These are phyloP conservation scores for Apiospora malaysiana DNA, from an alignment of 2,329 filamentous ascomycete genomes.

Conservation along the genomic window DNA sequence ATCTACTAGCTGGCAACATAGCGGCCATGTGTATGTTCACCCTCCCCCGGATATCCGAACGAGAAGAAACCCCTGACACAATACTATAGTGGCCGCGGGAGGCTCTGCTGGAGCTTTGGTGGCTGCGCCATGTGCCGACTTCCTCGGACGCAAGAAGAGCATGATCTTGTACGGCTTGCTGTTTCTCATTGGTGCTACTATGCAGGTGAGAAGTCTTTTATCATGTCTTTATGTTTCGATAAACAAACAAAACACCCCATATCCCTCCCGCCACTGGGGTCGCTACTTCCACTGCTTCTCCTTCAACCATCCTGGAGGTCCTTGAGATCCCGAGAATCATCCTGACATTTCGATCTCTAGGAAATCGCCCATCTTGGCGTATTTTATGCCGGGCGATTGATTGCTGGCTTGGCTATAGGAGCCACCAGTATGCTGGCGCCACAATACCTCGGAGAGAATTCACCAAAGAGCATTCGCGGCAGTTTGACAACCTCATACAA, in stretches of 20 bases:
- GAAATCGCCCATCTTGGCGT: constrained; percentile 42
- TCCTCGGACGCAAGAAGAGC: constrained; percentile 43
- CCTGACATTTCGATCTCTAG: neutral
- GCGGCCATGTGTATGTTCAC: constrained; percentile 39
- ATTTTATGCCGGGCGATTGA: constrained; percentile 44
- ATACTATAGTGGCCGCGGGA: constrained; percentile 40
- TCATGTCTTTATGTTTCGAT: too few species aligned
- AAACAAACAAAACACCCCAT: neutral
- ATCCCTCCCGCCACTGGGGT: neutral
- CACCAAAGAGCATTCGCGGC: constrained; percentile 46
- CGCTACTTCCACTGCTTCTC: neutral
- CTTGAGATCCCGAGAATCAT: too few species aligned
- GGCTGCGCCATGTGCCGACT: constrained; percentile 44
- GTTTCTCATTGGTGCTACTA: constrained; percentile 41
- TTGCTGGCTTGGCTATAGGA: constrained; percentile 44
- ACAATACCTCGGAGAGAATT: constrained; percentile 47
- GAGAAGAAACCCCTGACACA: neutral
- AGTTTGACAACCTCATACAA: constrained; percentile 48
- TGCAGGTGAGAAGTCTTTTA: constrained; percentile 34
- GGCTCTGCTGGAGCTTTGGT: constrained; percentile 44
- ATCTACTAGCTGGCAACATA: constrained; percentile 36
- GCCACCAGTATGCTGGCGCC: constrained; percentile 45
- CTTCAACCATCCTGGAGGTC: neutral
- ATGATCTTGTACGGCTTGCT: constrained; percentile 40
- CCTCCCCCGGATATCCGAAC: too few species aligned